Evolutionary conservation across 352 stramenopile genomes (phyloP).

Genomic region (Phytophthora constricta): DNA sequence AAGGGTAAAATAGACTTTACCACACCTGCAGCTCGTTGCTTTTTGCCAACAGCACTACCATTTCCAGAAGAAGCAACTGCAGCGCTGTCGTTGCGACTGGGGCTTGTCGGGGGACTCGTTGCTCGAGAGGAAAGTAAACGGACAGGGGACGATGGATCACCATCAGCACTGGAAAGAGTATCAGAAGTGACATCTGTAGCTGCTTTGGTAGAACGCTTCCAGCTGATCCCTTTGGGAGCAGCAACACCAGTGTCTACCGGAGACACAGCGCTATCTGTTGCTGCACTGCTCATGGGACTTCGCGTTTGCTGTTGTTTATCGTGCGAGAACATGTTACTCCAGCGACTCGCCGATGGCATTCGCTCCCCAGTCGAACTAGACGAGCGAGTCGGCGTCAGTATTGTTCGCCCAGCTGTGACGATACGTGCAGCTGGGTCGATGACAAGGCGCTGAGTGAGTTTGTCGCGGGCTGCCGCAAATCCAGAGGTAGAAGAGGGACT

Average conservation of each 20-base stretch:
- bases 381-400: conserved; percentile 32
- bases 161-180: background rate
- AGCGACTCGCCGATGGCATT: conserved; percentile 35
- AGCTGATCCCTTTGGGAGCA: conserved; percentile 14
- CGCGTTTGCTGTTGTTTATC: conserved; percentile 43
- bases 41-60: conserved; percentile 8
- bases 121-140: conserved; percentile 19
- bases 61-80: conserved; percentile 11
- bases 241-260: background rate
- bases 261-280: conserved; percentile 17
- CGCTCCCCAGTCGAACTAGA: conserved; percentile 26
- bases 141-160: conserved; percentile 10
- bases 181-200: conserved; percentile 21
- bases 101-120: background rate
- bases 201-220: conserved; percentile 25
- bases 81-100: conserved; percentile 4
- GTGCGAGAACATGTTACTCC: conserved; percentile 42
- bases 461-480: conserved; percentile 28
- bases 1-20: too few species aligned
- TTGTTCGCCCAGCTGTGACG: conserved; percentile 26
- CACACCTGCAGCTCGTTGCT: too few species aligned
- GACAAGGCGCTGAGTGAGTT: conserved; percentile 39
- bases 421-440: conserved; percentile 36
- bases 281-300: conserved; percentile 36
- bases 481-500: conserved; percentile 24